A percentile compares a stretch with the other conserved stretches of the same genome.
Evolutionary conservation across 2,329 filamentous ascomycete species (phyloP).

Genomic region (Meredithiella fracta): DNA sequence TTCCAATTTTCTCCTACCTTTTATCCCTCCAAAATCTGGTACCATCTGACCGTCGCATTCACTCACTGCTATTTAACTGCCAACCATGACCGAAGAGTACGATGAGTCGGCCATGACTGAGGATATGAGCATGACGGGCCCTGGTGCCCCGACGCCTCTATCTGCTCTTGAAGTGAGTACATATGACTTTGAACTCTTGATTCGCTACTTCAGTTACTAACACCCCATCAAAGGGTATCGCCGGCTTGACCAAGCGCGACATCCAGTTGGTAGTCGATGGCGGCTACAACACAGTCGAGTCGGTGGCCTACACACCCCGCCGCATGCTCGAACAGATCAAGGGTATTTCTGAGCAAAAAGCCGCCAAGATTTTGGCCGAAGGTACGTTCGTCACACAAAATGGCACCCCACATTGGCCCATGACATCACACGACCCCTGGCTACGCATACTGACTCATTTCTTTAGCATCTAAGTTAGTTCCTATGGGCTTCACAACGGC

Average conservation of each 20-base stretch:
- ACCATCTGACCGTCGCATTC: neutral
- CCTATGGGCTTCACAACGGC: conserved; percentile 98
- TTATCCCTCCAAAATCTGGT: neutral
- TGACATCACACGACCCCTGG: neutral
- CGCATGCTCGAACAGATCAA: conserved; percentile 86
- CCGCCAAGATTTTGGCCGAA: conserved; percentile 76
- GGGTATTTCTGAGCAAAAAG: conserved; percentile 94
- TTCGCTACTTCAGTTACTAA: neutral
- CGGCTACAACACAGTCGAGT: conserved; percentile 88
- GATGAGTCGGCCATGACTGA: conserved; percentile 52
- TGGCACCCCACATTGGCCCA: neutral
- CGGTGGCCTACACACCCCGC: conserved; percentile 79
- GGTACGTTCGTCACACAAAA: conserved; percentile 33
- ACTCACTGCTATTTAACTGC: neutral
- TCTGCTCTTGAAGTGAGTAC: conserved; percentile 61
- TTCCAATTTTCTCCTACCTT: neutral
- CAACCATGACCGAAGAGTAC: conserved; percentile 35
- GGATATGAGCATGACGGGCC: conserved; percentile 58
- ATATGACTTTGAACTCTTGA: neutral
- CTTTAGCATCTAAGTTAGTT: conserved; percentile 85
- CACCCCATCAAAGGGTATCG: conserved; percentile 46
- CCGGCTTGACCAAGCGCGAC: conserved; percentile 83
- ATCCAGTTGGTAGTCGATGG: conserved; percentile 86
- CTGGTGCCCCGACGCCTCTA: conserved; percentile 86
- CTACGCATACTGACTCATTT: conserved; percentile 21